These are phyloP conservation scores for Didymella glomerata DNA, from an alignment of 2,329 filamentous ascomycete genomes.

Conservation along the genomic window DNA sequence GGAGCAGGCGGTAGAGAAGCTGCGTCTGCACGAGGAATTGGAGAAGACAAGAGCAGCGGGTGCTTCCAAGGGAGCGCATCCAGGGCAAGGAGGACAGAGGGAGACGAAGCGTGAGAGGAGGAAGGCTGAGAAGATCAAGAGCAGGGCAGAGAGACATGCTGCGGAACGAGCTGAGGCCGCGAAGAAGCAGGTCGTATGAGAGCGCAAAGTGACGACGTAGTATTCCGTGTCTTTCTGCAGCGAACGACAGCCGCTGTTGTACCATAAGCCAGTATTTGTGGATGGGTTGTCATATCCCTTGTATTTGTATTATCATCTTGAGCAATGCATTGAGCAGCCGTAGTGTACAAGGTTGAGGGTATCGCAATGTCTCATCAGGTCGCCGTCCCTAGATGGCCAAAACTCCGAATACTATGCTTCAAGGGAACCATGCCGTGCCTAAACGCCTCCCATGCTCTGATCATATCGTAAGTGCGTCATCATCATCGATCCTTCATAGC, in stretches of 20 bases:
- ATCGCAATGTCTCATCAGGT: constrained; percentile 40
- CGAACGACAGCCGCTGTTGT: constrained; percentile 4
- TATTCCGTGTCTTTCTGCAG: constrained; percentile 16
- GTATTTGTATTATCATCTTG: constrained; percentile 16
- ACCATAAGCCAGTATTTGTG: constrained; percentile 11
- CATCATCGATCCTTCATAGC: constrained; percentile 26
- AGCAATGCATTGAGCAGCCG: constrained; percentile 12
- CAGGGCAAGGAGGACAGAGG: constrained; percentile 39
- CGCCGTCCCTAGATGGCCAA: constrained; percentile 31
- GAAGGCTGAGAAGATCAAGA: constrained; percentile 35
- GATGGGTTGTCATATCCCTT: constrained; percentile 18
- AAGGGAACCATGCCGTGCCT: constrained; percentile 14
- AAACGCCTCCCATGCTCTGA: constrained; percentile 39
- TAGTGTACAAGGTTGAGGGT: constrained; percentile 42
- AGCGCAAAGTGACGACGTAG: constrained; percentile 5
- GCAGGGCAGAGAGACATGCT: constrained; percentile 35
- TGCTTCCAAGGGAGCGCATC: constrained; percentile 30
- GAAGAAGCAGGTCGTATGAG: constrained; percentile 33
- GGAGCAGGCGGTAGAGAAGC: constrained; percentile 43
- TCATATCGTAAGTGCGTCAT: constrained; percentile 28
- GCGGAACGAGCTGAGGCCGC: constrained; percentile 36
- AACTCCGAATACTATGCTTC: constrained; percentile 42
- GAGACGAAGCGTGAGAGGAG: constrained; percentile 40
- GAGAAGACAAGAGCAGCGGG: constrained; percentile 27
- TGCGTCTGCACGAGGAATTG: constrained; percentile 33